Evolutionary conservation across 2,329 filamentous ascomycete genomes (phyloP), one percentile per base, ranked within the genome.

Genomic region (Trichoderma oligosporum): DNA sequence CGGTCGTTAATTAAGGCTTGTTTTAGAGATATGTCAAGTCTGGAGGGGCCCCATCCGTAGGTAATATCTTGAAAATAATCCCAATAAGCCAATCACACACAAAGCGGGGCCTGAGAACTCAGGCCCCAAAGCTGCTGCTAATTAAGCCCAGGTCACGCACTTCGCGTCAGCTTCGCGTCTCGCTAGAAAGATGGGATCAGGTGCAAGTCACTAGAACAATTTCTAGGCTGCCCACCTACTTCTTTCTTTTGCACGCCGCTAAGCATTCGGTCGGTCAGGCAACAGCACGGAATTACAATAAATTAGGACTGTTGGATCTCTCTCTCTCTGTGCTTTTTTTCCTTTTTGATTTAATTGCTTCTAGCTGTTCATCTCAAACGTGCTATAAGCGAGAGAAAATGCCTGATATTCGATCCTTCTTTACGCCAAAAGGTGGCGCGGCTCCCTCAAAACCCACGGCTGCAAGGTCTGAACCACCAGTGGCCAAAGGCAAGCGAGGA

Each of bases 401-500:
- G 91, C 84, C 91, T 61, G 93, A 97, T 73, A 97, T 97, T 67
- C 83, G 92, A 68, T 91, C 81, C 65, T 97, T 97, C 74, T 97
- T 97, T 76, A 85, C 87, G 56, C 84, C 88, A 60, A 91, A 91
- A 71, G 83, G 84, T 51, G 80, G 82, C 62, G 78, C 81, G 64
- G 75, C 80, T 42, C 75, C 81, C 14, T 69, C 69, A 38, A 76
- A 77, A 16, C 33, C 53, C 57, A 73, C 75, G 45, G 63, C 77
- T 14, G 59, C 72, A 45, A 77, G 78, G 61, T 69, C 69, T 38
- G 76, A 77, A 20, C 45, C 53, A 57, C 74, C 75, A 49, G 63
- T 77, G 12, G 60, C 72, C 47, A 77, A 78, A 60, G 75, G 72
- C 60, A 73, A 75, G 60, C 73, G 78, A 61, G 67, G 69, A 60